Conservation (phyloP, 495 filamentous ascomycete genomes). For the Neurospora sp. region DNA sequence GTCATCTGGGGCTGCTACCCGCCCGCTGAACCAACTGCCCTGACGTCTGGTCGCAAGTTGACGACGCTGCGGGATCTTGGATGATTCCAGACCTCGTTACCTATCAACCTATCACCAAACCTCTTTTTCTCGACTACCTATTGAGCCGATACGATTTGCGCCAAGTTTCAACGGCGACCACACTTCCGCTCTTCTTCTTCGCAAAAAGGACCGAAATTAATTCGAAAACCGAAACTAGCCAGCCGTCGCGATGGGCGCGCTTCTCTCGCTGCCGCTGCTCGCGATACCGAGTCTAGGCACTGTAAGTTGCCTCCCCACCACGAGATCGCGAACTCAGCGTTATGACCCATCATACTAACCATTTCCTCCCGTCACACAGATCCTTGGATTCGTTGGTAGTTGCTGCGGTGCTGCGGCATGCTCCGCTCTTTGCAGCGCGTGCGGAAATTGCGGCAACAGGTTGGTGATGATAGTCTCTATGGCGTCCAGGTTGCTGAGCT, state of each 20-base stretch:
- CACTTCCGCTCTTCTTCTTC: background rate
- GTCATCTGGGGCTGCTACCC: background rate
- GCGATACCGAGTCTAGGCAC: slow-evolving; percentile 78
- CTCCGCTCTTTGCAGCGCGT: slow-evolving; percentile 85
- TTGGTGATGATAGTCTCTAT: slow-evolving; percentile 20
- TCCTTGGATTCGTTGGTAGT: slow-evolving; percentile 65
- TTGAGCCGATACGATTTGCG: background rate
- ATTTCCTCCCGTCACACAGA: slow-evolving; percentile 31
- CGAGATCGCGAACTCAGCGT: background rate
- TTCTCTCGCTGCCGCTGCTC: slow-evolving; percentile 80
- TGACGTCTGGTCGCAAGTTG: background rate
- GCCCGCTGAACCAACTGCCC: background rate
- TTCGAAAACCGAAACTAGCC: background rate
- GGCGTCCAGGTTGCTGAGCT: background rate
- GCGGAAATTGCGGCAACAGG: slow-evolving; percentile 96
- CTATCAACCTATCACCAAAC: background rate
- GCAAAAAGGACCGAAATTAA: background rate
- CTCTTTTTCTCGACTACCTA: background rate
- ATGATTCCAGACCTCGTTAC: background rate
- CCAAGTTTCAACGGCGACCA: background rate
- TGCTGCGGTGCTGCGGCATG: slow-evolving; percentile 95
- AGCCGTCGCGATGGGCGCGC: slow-evolving; percentile 64
- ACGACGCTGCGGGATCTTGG: background rate
- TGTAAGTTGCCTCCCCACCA: slow-evolving; percentile 42
- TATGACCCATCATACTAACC: background rate